These are phyloP conservation scores for Pyronema omphalodes DNA, from an alignment of 495 filamentous ascomycete genomes.

Conservation along the genomic window DNA sequence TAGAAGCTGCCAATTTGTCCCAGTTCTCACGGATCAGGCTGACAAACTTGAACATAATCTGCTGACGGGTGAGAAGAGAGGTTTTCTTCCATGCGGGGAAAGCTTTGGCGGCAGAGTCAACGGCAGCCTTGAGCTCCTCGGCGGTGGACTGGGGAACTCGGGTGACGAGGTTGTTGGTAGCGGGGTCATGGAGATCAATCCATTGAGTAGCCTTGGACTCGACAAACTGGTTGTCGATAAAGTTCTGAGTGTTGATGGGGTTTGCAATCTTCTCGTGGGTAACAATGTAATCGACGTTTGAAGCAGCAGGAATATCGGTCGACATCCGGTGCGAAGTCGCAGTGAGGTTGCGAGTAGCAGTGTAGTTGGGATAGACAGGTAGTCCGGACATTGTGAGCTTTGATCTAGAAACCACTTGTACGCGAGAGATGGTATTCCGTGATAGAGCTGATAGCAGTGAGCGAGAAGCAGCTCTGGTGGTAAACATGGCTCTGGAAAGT, in stretches of 20 bases:
- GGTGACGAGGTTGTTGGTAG: slow-evolving; percentile 94
- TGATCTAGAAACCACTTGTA: background rate
- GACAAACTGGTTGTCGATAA: slow-evolving; percentile 80
- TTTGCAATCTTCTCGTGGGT: slow-evolving; percentile 58
- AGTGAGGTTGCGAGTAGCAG: slow-evolving; percentile 40
- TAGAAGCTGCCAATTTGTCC: slow-evolving; percentile 87
- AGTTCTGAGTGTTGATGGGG: slow-evolving; percentile 70
- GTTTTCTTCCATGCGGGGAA: slow-evolving; percentile 76
- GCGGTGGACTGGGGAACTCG: slow-evolving; percentile 92
- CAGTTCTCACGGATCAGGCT: slow-evolving; percentile 79
- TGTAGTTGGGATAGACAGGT: slow-evolving; percentile 25
- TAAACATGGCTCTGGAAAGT: background rate
- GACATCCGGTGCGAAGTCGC: slow-evolving; percentile 7
- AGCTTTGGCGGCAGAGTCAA: slow-evolving; percentile 71
- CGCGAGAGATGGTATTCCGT: background rate
- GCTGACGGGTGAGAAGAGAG: slow-evolving; percentile 68
- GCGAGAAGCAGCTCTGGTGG: background rate
- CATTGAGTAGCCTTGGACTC: slow-evolving; percentile 55
- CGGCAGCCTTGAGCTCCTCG: slow-evolving; percentile 72
- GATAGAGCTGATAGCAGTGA: background rate
- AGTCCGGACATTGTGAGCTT: background rate
- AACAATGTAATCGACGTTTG: slow-evolving; percentile 43
- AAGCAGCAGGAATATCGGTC: background rate
- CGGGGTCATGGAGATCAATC: slow-evolving; percentile 89
- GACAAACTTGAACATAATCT: slow-evolving; percentile 96